Evolutionary conservation across 2,329 filamentous ascomycete species (phyloP).

Genomic region (Podosphaera fusca): DNA sequence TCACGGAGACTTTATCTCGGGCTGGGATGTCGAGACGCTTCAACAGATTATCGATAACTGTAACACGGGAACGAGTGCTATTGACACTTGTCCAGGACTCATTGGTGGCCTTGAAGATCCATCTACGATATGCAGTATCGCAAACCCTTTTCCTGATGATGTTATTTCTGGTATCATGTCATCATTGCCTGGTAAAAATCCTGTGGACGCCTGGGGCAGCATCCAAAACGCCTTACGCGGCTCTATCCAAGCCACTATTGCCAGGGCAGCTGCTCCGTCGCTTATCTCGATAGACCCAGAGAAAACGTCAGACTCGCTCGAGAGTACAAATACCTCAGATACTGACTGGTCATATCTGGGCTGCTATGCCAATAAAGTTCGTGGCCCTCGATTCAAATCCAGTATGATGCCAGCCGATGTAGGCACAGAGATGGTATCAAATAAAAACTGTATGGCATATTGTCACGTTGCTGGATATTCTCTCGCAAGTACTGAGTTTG

Average conservation of each 20-base stretch:
- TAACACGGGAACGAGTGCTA: slow-evolving; percentile 32
- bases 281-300: slow-evolving; percentile 18
- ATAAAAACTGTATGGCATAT: slow-evolving; percentile 24
- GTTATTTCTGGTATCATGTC: slow-evolving; percentile 21
- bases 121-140: slow-evolving; percentile 26
- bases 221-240: not conserved
- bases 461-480: slow-evolving; percentile 23
- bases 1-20: slow-evolving; percentile 59
- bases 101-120: slow-evolving; percentile 26
- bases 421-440: slow-evolving; percentile 19
- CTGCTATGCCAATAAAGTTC: slow-evolving; percentile 19
- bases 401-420: slow-evolving; percentile 20
- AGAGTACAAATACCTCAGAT: slow-evolving; percentile 7
- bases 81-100: slow-evolving; percentile 39
- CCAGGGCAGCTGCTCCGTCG: slow-evolving; percentile 2
- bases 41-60: slow-evolving; percentile 52
- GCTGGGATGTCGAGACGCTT: slow-evolving; percentile 49
- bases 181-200: slow-evolving; percentile 31
- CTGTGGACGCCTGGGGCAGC: slow-evolving; percentile 26
- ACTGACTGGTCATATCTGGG: slow-evolving; percentile 19
- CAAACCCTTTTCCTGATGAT: slow-evolving; percentile 22
- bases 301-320: slow-evolving; percentile 20
- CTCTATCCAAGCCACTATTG: not conserved
- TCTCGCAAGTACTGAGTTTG: slow-evolving; percentile 26
- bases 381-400: slow-evolving; percentile 18